These are phyloP conservation scores for Nitzschia inconspicua DNA, from an alignment of 108 stramenopile genomes.

Conservation along the genomic window DNA sequence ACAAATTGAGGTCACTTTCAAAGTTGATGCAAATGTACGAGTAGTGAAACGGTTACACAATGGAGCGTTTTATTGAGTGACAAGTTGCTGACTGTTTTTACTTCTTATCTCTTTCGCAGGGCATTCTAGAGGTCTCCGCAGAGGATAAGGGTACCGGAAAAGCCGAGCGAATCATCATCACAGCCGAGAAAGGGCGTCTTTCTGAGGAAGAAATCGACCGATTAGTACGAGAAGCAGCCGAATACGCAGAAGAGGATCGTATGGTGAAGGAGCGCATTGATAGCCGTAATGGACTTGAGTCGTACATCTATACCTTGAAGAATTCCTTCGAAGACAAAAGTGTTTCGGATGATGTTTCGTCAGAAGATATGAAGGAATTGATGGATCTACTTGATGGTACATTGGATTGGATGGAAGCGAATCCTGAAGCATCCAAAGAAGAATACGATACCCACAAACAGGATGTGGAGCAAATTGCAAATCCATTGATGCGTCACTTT, in stretches of 20 bases:
- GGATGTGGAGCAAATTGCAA: slow-evolving; percentile 88
- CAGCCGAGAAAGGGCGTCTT: slow-evolving; percentile 94
- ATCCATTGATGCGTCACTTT: slow-evolving; percentile 83
- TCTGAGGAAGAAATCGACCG: slow-evolving; percentile 93
- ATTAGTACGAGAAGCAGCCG: slow-evolving; percentile 94
- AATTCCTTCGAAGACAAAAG: slow-evolving; percentile 85
- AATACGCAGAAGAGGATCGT: slow-evolving; percentile 88
- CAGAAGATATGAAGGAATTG: slow-evolving; percentile 85
- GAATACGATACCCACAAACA: slow-evolving; percentile 83
- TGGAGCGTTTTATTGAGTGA: too few species aligned
- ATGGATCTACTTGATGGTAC: slow-evolving; percentile 81
- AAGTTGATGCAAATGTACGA: slow-evolving; percentile 97
- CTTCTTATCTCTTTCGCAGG: too few species aligned
- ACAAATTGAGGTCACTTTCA: slow-evolving; percentile 96
- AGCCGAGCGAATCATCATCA: slow-evolving; percentile 94
- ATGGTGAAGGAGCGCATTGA: slow-evolving; percentile 82
- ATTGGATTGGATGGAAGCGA: slow-evolving; percentile 94
- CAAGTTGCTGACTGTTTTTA: too few species aligned
- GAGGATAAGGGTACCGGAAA: slow-evolving; percentile 94
- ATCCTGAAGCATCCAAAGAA: slow-evolving; percentile 88
- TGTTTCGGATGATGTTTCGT: slow-evolving; percentile 55
- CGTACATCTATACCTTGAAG: slow-evolving; percentile 91
- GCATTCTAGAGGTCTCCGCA: slow-evolving; percentile 91
- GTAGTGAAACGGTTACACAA: too few species aligned
- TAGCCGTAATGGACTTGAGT: slow-evolving; percentile 88